phyloP scores from a whole-genome alignment of 371 early-diverging fungal species.

The Mortierella sp. region DNA sequence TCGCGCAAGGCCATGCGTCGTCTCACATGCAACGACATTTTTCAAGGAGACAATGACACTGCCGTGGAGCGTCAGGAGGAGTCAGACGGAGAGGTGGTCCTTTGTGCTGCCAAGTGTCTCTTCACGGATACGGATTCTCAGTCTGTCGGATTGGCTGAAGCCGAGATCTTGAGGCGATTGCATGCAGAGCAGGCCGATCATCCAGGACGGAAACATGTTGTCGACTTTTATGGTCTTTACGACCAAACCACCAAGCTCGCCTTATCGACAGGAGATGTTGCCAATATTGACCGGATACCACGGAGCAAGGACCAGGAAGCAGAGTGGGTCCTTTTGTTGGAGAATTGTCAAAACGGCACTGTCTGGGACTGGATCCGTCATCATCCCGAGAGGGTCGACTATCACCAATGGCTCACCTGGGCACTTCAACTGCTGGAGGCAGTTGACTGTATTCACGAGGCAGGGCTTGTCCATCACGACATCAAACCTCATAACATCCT shows the following conservation, averaged over 20 bases:
- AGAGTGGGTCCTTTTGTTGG: slow-evolving; percentile 70
- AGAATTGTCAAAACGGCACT: slow-evolving; percentile 72
- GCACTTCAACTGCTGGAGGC: slow-evolving; percentile 79
- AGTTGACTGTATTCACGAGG: slow-evolving; percentile 73
- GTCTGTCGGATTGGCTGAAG: slow-evolving; percentile 63
- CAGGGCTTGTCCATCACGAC: slow-evolving; percentile 86
- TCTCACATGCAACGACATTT: slow-evolving; percentile 39
- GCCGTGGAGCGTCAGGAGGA: neutral
- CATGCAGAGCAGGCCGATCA: slow-evolving; percentile 27
- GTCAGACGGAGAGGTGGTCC: neutral
- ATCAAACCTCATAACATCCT: slow-evolving; percentile 91
- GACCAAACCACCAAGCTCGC: slow-evolving; percentile 24
- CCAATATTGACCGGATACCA: neutral
- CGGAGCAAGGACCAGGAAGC: slow-evolving; percentile 8
- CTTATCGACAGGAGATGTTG: slow-evolving; percentile 8
- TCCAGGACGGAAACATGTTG: slow-evolving; percentile 34
- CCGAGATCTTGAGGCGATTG: slow-evolving; percentile 58
- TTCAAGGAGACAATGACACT: slow-evolving; percentile 9
- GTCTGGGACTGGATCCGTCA: slow-evolving; percentile 77
- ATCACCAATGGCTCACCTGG: slow-evolving; percentile 77
- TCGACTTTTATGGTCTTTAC: slow-evolving; percentile 43
- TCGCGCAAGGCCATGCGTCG: slow-evolving; percentile 19
- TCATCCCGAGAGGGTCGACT: slow-evolving; percentile 67
- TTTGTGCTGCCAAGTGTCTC: slow-evolving; percentile 73
- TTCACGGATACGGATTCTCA: slow-evolving; percentile 63